These are phyloP conservation scores for Primulina tabacum DNA, from an alignment of 257 asterid species.

Conservation along the genomic window DNA sequence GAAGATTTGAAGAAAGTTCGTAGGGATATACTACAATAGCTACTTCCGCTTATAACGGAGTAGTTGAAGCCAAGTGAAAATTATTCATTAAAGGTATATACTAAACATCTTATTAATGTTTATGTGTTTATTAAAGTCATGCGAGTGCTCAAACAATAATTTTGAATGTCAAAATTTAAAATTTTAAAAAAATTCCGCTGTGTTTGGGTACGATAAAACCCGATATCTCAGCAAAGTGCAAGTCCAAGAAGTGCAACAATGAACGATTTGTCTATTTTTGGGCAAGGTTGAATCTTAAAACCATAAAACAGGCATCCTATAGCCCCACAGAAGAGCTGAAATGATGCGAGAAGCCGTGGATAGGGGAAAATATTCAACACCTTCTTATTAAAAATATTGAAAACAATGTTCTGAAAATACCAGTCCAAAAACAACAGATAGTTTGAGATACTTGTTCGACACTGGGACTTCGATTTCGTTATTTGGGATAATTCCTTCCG, in stretches of 20 bases:
- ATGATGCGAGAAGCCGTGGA: slow-evolving; percentile 94
- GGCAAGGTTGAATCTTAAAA: slow-evolving; percentile 68
- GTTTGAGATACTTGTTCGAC: slow-evolving; percentile 49
- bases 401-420: slow-evolving; percentile 87
- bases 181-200: too few species aligned
- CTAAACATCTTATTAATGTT: too few species aligned
- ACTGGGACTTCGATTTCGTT: slow-evolving; percentile 51
- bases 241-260: slow-evolving; percentile 88
- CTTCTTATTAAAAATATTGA: slow-evolving; percentile 81
- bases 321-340: slow-evolving; percentile 80
- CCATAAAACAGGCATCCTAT: slow-evolving; percentile 84
- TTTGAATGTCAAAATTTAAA: too few species aligned
- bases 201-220: too few species aligned
- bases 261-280: slow-evolving; percentile 71
- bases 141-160: too few species aligned
- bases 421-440: slow-evolving; percentile 82
- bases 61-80: too few species aligned
- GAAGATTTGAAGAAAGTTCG: too few species aligned
- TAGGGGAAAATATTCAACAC: slow-evolving; percentile 75
- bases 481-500: slow-evolving; percentile 58
- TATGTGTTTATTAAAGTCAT: too few species aligned
- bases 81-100: too few species aligned
- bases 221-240: slow-evolving; percentile 87
- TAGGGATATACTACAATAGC: too few species aligned
- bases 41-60: too few species aligned